Evolutionary conservation across 345 rosid species (phyloP), one percentile per base, ranked within the genome.

Genomic region (Lepidium didymum): DNA sequence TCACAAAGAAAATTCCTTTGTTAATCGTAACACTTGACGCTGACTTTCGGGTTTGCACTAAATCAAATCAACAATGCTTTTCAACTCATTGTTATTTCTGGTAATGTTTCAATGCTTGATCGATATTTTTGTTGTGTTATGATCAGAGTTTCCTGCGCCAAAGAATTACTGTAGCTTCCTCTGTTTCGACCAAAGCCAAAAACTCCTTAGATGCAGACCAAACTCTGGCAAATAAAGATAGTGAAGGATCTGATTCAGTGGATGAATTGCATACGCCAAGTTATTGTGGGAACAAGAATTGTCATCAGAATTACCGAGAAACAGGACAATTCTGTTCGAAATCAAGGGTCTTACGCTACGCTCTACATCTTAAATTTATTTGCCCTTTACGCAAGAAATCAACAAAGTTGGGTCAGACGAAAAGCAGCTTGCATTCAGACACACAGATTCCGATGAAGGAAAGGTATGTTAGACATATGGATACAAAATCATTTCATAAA

Each of bases 361-460:
- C 95, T 5, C 91, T 92, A 50, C 98, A 92, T 75, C 96, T 92
- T 50, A 87, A 92, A 7, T 89, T 89, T 69, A 56, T 84, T n/a
- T 92, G 92, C 80, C 91, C 89, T 41, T 61, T 65, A 25, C 77
- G 77, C 9, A 89, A 87, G 75, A 87, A 80, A 67, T 40, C 73
- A 56, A 72, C 87, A 10, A 87, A 37, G 72, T 75, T 53, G 67
- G 78, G 80, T 14, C 73, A 72, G 65, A 81, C 79, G 76, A 54
- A 59, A 36, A 56, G 34, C 42, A 56, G 37, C 42, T 10, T 47
- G 4, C 16, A 56, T 16, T 23, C 27, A 23, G 27, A 23, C 98
- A 92, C 81, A 83, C 96, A 8, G 98, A 92, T 58, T 53, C 88
- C 37, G 98, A 92, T 54, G 98, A 92, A 80, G 95, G 98, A 77